Conservation (phyloP, 768 basidiomycete species). For the Boletus sp. region DNA sequence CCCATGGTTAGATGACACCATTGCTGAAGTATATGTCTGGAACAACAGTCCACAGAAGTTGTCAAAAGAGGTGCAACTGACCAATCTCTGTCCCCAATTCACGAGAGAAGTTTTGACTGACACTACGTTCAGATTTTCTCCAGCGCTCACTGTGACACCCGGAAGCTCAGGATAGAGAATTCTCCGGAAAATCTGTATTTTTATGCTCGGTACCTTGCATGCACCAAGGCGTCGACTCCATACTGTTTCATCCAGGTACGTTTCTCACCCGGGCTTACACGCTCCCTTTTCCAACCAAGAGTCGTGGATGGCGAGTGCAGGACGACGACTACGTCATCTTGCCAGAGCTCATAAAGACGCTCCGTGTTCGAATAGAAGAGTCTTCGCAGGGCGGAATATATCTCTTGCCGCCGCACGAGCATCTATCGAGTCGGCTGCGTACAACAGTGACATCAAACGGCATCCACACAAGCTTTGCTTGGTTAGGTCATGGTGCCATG, state of each 20-base stretch:
- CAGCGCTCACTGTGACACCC: conserved; percentile 39
- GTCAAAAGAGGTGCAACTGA: conserved; percentile 37
- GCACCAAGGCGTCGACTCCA: conserved; percentile 46
- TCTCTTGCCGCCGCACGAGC: conserved; percentile 61
- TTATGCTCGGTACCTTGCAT: conserved; percentile 60
- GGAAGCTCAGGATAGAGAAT: conserved; percentile 53
- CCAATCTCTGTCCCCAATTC: neutral
- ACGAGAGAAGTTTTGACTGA: neutral
- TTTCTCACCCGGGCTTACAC: neutral
- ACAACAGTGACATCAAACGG: conserved; percentile 36
- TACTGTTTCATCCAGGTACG: conserved; percentile 65
- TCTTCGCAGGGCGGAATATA: conserved; percentile 39
- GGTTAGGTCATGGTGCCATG: conserved; percentile 66
- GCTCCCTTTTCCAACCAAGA: neutral
- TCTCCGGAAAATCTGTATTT: conserved; percentile 59
- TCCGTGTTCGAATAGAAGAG: conserved; percentile 41
- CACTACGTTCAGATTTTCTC: conserved; percentile 39
- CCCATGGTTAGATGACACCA: conserved; percentile 41
- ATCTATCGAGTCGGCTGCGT: conserved; percentile 52
- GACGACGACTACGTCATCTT: conserved; percentile 68
- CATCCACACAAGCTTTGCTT: conserved; percentile 59
- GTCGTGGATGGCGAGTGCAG: conserved; percentile 31
- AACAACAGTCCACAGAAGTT: conserved; percentile 55
- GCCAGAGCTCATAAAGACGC: conserved; percentile 53
- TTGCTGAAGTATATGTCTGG: conserved; percentile 57